Percentiles rank a stretch among this genome's conserved stretches.
phyloP scores from a whole-genome alignment of 345 rosid genomes.

The Salix udensis region DNA sequence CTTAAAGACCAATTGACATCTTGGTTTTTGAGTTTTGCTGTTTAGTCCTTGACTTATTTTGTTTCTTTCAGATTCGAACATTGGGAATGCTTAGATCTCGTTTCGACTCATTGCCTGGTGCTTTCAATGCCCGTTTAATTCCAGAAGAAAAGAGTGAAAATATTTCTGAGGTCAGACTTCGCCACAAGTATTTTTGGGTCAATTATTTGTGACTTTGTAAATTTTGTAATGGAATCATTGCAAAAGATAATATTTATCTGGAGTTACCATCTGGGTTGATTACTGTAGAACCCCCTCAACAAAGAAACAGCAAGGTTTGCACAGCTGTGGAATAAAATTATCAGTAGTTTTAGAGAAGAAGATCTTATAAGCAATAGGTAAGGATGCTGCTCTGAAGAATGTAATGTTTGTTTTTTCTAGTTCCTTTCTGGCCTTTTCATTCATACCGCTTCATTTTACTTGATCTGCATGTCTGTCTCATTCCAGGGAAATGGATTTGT shows the following conservation, averaged over 20 bases:
- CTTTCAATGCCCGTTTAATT: conserved; percentile 76
- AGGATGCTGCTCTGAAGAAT: neutral
- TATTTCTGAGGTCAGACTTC: conserved; percentile 42
- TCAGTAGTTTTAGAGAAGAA: conserved; percentile 92
- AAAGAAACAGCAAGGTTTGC: conserved; percentile 92
- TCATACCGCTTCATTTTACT: neutral
- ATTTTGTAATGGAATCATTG: neutral
- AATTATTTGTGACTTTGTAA: neutral
- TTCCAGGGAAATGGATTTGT: conserved; percentile 88
- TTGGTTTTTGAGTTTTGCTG: neutral
- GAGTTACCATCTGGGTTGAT: conserved; percentile 10
- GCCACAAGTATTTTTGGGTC: neutral
- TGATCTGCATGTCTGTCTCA: conserved; percentile 22
- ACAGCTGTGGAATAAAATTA: conserved; percentile 96
- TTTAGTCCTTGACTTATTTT: conserved; percentile 8
- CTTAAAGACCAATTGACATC: neutral
- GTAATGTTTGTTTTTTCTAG: neutral
- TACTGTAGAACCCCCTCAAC: conserved; percentile 50
- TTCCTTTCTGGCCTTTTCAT: neutral
- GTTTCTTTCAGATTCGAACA: conserved; percentile 73
- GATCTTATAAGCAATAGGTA: conserved; percentile 87
- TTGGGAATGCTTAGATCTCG: conserved; percentile 98
- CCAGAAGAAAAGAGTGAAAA: conserved; percentile 64
- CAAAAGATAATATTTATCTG: neutral
- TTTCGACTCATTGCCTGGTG: conserved; percentile 81